Percentiles rank a stretch among this genome's conserved stretches.
Conservation (phyloP, 306 rosid species). For the Rubus idaeus region DNA sequence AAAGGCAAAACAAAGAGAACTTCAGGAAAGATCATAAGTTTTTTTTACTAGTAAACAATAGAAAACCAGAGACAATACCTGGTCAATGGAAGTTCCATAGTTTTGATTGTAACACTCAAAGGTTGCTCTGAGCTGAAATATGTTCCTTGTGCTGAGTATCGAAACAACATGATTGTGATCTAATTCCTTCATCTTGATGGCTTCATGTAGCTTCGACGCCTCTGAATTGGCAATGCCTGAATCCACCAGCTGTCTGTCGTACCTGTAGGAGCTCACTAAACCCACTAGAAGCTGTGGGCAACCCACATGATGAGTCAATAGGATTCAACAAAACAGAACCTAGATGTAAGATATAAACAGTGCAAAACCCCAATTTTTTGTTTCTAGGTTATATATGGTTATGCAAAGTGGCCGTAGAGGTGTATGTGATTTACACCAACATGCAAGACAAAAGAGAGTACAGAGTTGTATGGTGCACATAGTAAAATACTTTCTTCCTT, state of each 20-base stretch:
- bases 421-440: background rate
- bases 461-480: background rate
- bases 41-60: background rate
- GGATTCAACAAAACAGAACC: background rate
- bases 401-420: background rate
- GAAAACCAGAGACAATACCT: conserved; percentile 45
- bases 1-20: background rate
- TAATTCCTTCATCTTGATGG: conserved; percentile 53
- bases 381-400: background rate
- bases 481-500: background rate
- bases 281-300: conserved; percentile 65
- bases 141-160: conserved; percentile 80
- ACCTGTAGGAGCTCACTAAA: conserved; percentile 79
- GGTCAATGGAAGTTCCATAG: conserved; percentile 54
- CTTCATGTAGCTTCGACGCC: conserved; percentile 64
- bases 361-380: background rate
- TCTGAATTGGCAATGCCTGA: conserved; percentile 50
- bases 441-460: background rate
- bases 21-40: background rate
- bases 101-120: conserved; percentile 60
- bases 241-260: conserved; percentile 63
- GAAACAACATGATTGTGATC: conserved; percentile 57
- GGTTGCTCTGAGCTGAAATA: conserved; percentile 81
- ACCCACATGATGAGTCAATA: conserved; percentile 21
- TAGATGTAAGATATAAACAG: background rate